Evolutionary conservation across 805 yeast species (phyloP).

Genomic region (Ogataea populi-albae): DNA sequence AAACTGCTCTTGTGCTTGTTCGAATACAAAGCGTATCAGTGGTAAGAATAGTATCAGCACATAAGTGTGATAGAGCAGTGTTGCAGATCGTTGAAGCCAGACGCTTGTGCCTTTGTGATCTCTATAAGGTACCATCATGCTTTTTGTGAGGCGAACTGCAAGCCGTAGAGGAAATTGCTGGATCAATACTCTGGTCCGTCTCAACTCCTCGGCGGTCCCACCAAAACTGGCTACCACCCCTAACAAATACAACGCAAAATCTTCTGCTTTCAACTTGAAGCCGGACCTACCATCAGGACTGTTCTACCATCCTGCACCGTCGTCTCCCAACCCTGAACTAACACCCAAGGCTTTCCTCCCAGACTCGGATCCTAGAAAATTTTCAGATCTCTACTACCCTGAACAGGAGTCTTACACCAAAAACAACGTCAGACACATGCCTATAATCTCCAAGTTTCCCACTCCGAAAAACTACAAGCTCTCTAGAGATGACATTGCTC

Average conservation of each 20-base stretch:
- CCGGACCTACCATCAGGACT: slow-evolving; percentile 34
- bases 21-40: no score
- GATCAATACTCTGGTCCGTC: no score
- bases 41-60: no score
- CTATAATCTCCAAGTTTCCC: slow-evolving; percentile 23
- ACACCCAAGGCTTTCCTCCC: slow-evolving; percentile 38
- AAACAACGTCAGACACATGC: slow-evolving; percentile 29
- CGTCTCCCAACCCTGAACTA: slow-evolving; percentile 29
- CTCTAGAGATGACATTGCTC: slow-evolving; percentile 23
- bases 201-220: slow-evolving; percentile 11
- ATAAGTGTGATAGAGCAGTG: no score
- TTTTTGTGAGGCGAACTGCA: no score
- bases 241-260: slow-evolving; percentile 35
- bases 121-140: no score
- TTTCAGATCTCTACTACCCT: slow-evolving; percentile 27
- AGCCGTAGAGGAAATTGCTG: no score
- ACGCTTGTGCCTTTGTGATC: no score
- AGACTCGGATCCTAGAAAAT: slow-evolving; percentile 28
- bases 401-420: slow-evolving; percentile 19
- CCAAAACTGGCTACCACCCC: slow-evolving; percentile 33
- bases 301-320: slow-evolving; percentile 37
- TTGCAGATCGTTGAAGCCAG: no score
- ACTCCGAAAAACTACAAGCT: slow-evolving; percentile 28
- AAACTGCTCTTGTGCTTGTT: no score
- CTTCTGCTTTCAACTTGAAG: slow-evolving; percentile 36